phyloP scores from a whole-genome alignment of 345 rosid species.

The Orychophragmus violaceus region DNA sequence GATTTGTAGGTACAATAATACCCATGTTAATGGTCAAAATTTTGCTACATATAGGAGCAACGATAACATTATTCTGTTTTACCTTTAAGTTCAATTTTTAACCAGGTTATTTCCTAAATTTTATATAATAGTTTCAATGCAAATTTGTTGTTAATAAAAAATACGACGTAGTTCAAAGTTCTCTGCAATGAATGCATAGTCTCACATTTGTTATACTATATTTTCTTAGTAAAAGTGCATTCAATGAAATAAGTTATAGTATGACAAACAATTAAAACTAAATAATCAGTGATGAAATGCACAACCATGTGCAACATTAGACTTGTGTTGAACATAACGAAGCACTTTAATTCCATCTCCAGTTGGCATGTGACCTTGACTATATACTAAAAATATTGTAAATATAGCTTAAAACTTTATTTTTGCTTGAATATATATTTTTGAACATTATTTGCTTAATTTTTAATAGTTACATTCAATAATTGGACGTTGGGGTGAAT shows the following conservation, averaged over 20 bases:
- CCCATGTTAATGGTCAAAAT: neutral
- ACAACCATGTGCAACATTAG: slow-evolving; percentile 30
- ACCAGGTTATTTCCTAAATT: neutral
- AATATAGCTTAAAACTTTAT: neutral
- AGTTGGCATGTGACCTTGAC: slow-evolving; percentile 25
- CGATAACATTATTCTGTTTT: neutral
- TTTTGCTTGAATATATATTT: no score
- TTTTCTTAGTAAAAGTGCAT: neutral
- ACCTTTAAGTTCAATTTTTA: neutral
- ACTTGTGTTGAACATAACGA: slow-evolving; percentile 28
- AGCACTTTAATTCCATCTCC: slow-evolving; percentile 24
- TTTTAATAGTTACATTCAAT: no score
- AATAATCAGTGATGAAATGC: neutral
- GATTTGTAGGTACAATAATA: neutral
- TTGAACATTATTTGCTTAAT: no score
- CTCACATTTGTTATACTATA: neutral
- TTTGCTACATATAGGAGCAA: neutral
- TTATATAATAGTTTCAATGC: neutral
- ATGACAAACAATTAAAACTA: neutral
- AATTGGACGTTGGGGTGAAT: neutral
- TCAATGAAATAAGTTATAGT: slow-evolving; percentile 1
- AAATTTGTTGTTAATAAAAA: neutral
- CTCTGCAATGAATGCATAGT: neutral
- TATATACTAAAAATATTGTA: neutral
- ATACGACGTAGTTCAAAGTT: neutral